phyloP scores from a whole-genome alignment of 140 eudicot species.

The Flaveria floridana region DNA sequence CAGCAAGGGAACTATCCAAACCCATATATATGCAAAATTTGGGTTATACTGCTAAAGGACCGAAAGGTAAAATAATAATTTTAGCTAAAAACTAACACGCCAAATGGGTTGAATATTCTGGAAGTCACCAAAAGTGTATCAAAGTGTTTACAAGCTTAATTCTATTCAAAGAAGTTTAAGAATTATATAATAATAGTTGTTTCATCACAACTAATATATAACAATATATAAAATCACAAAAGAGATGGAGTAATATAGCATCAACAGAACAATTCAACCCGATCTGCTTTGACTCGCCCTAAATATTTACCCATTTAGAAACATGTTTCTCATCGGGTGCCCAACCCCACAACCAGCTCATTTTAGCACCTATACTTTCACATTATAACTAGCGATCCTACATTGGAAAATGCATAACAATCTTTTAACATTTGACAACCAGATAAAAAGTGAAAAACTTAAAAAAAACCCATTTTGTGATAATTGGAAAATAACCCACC shows the following conservation, averaged over 20 bases:
- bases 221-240: neutral
- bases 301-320: no score
- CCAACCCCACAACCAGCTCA: neutral
- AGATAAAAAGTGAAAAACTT: neutral
- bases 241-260: neutral
- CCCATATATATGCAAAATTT: neutral
- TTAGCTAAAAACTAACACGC: neutral
- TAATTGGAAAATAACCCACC: slow-evolving; percentile 35
- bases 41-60: neutral
- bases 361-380: neutral
- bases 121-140: slow-evolving; percentile 12
- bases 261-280: neutral
- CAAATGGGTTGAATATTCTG: neutral
- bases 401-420: neutral
- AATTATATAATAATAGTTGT: neutral
- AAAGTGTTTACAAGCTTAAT: neutral
- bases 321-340: no score
- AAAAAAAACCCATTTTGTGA: neutral
- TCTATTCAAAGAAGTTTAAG: neutral
- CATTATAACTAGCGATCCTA: slow-evolving; percentile 1
- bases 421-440: slow-evolving; percentile 3
- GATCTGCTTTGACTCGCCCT: no score
- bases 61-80: neutral
- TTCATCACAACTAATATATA: neutral
- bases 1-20: neutral